Evolutionary conservation across 805 yeast species (phyloP), one percentile per base, ranked within the genome.

Genomic region (Wickerhamiella hasegawae): DNA sequence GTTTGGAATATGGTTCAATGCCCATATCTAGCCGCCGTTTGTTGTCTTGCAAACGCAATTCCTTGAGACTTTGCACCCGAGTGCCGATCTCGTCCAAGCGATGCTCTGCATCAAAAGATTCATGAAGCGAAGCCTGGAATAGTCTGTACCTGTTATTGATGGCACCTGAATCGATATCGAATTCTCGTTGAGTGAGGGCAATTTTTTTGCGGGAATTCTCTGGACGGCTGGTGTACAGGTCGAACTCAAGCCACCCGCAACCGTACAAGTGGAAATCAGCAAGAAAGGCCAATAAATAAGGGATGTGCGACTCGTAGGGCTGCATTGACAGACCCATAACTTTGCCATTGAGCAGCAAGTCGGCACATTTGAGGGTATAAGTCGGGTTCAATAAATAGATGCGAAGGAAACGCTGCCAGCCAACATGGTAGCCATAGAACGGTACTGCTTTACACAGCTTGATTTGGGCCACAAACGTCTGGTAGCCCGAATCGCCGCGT

Each of bases 261-360:
- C 94, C 92, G 49, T 66, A 81, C 21, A 87, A 54, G 49, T 87
- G 85, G 55, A 67, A 83, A 50, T 90, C 98, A 0, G 79, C 63
- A 19, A 82, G 53, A 48, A 87, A 83, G 49, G 90, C 96, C 5
- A 82, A 53, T 1, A 69, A 49, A 45, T 63, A 77, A 0, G 94
- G 84, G 10, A 87, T 65, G 49, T 90, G 97, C 0, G 84, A 63
- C 48, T 90, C 98, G 51, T 61, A 81, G 0, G 75, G 71, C 31
- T 73, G 75, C 11, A 59, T 42, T 1, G 47, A 39, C 16, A 47
- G 48, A 3, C 61, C 63, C 27, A 58, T 44, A 1, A 69, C 46
- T 3, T 54, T 55, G 0, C 75, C 75, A 18, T 51, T 65, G 18
- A 60, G 54, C 3, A 71, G 44, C 55, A 65, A 33, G 57, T 66